Percentiles rank a stretch among this genome's conserved stretches.
Evolutionary conservation across 2,329 filamentous ascomycete genomes (phyloP).

Genomic region (Colletotrichum coccodes): DNA sequence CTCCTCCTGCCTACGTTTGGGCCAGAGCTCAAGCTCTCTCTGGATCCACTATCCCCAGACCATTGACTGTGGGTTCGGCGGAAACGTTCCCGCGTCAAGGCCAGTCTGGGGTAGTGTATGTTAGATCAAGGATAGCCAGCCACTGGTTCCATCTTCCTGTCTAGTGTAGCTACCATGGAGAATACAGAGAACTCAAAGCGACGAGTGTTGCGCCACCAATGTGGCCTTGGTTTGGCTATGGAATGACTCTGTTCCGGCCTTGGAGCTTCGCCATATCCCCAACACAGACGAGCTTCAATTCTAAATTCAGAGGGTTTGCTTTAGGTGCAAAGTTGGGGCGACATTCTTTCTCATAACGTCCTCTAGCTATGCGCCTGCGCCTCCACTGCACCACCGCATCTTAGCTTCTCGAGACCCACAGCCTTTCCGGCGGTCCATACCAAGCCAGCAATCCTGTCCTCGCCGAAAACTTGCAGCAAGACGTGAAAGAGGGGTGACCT

Average conservation of each 20-base stretch:
- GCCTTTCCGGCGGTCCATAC: background rate
- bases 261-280: background rate
- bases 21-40: background rate
- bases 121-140: background rate
- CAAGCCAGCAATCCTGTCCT: constrained; percentile 6
- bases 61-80: background rate
- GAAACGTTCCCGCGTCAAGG: background rate
- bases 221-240: background rate
- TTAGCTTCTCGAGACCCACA: constrained; percentile 14
- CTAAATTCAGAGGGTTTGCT: background rate
- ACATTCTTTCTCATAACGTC: background rate
- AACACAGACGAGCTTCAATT: background rate
- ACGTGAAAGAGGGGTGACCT: constrained; percentile 14
- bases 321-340: background rate
- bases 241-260: background rate
- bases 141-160: background rate
- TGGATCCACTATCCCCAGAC: constrained; percentile 19
- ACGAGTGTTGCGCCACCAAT: background rate
- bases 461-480: constrained; percentile 4
- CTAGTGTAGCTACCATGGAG: background rate
- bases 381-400: background rate
- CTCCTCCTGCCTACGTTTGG: background rate
- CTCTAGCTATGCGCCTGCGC: background rate
- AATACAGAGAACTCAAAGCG: background rate
- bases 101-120: constrained; percentile 17